Evolutionary conservation across 1,284 basidiomycete genomes (phyloP).

Genomic region (Trametes hirsuta): DNA sequence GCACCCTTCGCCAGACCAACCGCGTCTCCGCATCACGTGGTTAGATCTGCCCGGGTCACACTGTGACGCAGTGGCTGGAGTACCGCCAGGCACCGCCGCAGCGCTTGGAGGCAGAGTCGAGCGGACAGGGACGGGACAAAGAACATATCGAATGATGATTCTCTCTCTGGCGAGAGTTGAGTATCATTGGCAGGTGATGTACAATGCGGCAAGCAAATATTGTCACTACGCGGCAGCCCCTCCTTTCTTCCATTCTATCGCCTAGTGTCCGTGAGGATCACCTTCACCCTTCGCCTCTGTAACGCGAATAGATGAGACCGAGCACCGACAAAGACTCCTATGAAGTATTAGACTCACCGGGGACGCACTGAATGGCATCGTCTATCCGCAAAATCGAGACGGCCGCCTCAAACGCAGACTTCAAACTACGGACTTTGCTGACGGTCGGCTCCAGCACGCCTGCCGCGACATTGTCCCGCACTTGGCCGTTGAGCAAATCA

Average conservation of each 20-base stretch:
- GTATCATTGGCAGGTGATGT: conserved; percentile 24
- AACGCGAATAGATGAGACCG: conserved; percentile 19
- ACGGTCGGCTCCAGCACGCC: conserved; percentile 97
- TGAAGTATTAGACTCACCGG: conserved; percentile 55
- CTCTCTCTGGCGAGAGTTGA: not conserved
- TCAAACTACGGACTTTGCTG: conserved; percentile 96
- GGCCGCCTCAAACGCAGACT: conserved; percentile 96
- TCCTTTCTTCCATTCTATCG: conserved; percentile 4
- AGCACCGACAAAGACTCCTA: conserved; percentile 14
- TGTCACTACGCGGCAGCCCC: conserved; percentile 8
- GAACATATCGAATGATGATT: not conserved
- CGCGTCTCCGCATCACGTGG: conserved; percentile 29
- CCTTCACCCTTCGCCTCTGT: conserved; percentile 74
- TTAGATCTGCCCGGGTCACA: conserved; percentile 4
- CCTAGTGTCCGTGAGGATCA: conserved; percentile 37
- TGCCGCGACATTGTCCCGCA: conserved; percentile 92
- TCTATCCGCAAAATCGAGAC: conserved; percentile 96
- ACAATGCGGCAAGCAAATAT: conserved; percentile 19
- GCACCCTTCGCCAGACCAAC: conserved; percentile 28
- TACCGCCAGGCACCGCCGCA: conserved; percentile 10
- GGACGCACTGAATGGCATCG: conserved; percentile 87
- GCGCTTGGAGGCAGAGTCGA: conserved; percentile 13
- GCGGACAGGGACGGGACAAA: conserved; percentile 4
- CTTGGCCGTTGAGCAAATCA: conserved; percentile 92
- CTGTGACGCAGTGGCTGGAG: conserved; percentile 15